phyloP scores from a whole-genome alignment of 2,329 filamentous ascomycete species.

The Colletotrichum limetticola region DNA sequence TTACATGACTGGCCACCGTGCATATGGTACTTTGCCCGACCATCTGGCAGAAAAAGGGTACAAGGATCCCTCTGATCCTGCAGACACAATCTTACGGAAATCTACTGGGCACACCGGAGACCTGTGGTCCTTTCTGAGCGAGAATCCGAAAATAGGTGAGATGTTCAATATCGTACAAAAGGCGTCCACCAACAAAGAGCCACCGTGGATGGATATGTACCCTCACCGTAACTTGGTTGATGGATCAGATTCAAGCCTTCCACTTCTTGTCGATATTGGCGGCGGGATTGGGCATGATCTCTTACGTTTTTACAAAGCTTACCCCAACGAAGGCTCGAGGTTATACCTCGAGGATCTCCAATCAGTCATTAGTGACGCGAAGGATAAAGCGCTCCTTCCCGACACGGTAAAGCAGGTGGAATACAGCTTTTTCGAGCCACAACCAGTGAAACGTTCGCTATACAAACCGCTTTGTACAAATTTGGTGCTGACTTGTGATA shows the following conservation, averaged over 20 bases:
- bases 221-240: conserved; percentile 4
- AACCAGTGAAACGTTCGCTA: conserved; percentile 41
- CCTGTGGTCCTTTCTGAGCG: conserved; percentile 7
- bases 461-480: neutral
- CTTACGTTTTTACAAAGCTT: neutral
- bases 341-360: conserved; percentile 19
- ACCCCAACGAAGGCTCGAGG: conserved; percentile 7
- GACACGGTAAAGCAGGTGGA: conserved; percentile 28
- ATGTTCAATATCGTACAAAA: conserved; percentile 14
- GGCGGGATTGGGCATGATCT: conserved; percentile 19
- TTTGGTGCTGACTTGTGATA: neutral
- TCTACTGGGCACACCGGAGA: neutral
- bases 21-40: neutral
- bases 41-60: conserved; percentile 7
- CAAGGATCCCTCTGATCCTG: neutral
- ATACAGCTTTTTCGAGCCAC: conserved; percentile 52
- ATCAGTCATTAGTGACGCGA: neutral
- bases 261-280: conserved; percentile 20
- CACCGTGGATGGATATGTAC: conserved; percentile 11
- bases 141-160: neutral
- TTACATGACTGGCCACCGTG: neutral
- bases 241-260: neutral
- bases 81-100: neutral
- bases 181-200: neutral
- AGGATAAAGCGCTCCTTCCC: neutral